These are phyloP conservation scores for Solanum pinnatisectum DNA, from an alignment of 257 asterid species.

Conservation along the genomic window DNA sequence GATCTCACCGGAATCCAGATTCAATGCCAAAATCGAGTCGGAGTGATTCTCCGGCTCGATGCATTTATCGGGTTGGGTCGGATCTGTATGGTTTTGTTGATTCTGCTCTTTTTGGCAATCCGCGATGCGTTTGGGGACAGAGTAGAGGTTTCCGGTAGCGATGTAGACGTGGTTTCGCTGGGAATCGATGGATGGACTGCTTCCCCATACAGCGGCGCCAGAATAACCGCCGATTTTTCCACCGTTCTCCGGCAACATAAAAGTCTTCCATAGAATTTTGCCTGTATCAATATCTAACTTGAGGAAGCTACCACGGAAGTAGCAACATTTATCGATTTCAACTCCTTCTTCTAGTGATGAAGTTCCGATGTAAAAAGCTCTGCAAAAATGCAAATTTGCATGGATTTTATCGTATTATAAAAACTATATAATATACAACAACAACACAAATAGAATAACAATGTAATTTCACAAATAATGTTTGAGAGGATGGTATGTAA, in stretches of 20 bases:
- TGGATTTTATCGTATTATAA: not conserved
- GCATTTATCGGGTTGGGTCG: constrained; percentile 20
- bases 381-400: not conserved
- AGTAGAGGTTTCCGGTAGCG: constrained; percentile 46
- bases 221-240: constrained; percentile 26
- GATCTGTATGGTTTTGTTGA: constrained; percentile 19
- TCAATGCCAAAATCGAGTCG: constrained; percentile 33
- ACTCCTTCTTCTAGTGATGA: constrained; percentile 31
- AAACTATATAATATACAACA: too few species aligned
- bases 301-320: constrained; percentile 38
- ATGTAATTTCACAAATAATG: too few species aligned
- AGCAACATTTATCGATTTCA: constrained; percentile 28
- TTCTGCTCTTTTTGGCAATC: constrained; percentile 28
- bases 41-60: constrained; percentile 33
- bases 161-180: constrained; percentile 28
- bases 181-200: constrained; percentile 41
- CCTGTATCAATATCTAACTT: constrained; percentile 37
- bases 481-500: too few species aligned
- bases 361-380: constrained; percentile 35
- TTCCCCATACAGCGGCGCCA: constrained; percentile 50
- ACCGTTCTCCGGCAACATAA: constrained; percentile 26
- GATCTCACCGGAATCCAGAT: constrained; percentile 24
- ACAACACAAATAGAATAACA: too few species aligned
- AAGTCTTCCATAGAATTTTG: constrained; percentile 33
- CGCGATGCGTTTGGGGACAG: constrained; percentile 25